These are phyloP conservation scores for Globisporangium echinulatum DNA, from an alignment of 352 stramenopile species.

Conservation along the genomic window DNA sequence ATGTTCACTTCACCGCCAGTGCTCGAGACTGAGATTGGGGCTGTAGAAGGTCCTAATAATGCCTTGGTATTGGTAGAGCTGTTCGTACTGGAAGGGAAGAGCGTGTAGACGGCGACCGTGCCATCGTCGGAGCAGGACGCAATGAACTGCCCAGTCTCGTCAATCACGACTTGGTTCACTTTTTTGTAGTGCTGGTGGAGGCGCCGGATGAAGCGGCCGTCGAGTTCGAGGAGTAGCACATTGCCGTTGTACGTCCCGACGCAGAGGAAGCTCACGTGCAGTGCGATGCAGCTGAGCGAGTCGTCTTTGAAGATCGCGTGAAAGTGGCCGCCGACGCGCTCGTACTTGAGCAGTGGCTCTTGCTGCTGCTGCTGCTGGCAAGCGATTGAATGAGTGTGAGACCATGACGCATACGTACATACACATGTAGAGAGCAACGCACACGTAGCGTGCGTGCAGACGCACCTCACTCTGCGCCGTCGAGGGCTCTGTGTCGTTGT, in stretches of 20 bases:
- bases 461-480: background rate
- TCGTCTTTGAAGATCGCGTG: constrained; percentile 85
- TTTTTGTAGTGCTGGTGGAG: constrained; percentile 87
- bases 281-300: constrained; percentile 71
- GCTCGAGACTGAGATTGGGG: constrained; percentile 38
- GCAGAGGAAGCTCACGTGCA: constrained; percentile 78
- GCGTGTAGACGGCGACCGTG: constrained; percentile 73
- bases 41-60: background rate
- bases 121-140: constrained; percentile 82
- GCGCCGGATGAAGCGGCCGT: constrained; percentile 69
- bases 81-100: constrained; percentile 30
- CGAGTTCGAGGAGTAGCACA: constrained; percentile 70
- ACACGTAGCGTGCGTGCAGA: background rate
- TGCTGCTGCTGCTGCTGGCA: constrained; percentile 10
- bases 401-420: too few relatives aligned
- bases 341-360: constrained; percentile 83
- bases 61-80: constrained; percentile 7
- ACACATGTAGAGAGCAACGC: background rate
- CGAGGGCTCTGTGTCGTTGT: background rate
- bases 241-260: constrained; percentile 75
- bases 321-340: constrained; percentile 79
- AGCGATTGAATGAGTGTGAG: background rate
- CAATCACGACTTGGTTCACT: constrained; percentile 80
- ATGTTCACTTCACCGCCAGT: constrained; percentile 83
- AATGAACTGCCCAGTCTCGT: constrained; percentile 80